Evolutionary conservation across 2,329 filamentous ascomycete genomes (phyloP).

Genomic region (Gaeumannomyces sp.): DNA sequence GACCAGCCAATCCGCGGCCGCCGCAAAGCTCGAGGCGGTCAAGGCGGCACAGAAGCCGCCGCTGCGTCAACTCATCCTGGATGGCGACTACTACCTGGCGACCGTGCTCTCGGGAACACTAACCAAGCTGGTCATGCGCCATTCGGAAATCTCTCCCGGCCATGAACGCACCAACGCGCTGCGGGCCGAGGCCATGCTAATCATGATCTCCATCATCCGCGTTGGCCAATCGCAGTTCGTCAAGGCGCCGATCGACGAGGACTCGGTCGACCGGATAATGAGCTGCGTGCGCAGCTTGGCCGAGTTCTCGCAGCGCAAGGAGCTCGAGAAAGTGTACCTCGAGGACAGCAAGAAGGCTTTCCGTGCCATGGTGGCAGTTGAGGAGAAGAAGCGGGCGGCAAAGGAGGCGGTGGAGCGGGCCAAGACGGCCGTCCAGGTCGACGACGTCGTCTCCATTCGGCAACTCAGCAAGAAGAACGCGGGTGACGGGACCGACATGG

Average conservation of each 20-base stretch:
- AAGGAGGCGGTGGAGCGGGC: slow-evolving; percentile 90
- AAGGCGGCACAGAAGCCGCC: slow-evolving; percentile 97
- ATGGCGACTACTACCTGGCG: slow-evolving; percentile 94
- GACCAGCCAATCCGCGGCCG: slow-evolving; percentile 83
- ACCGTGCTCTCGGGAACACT: slow-evolving; percentile 93
- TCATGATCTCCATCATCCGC: slow-evolving; percentile 98
- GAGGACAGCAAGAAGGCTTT: slow-evolving; percentile 95
- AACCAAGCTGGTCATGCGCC: slow-evolving; percentile 96
- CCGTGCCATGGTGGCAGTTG: slow-evolving; percentile 91
- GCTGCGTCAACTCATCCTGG: slow-evolving; percentile 86
- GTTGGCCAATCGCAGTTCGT: slow-evolving; percentile 99
- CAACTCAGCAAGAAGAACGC: slow-evolving; percentile 90
- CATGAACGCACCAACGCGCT: slow-evolving; percentile 84
- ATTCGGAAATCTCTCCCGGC: slow-evolving; percentile 87
- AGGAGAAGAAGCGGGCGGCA: slow-evolving; percentile 95
- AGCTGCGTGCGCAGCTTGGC: slow-evolving; percentile 88
- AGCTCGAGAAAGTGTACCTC: slow-evolving; percentile 86
- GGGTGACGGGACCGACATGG: slow-evolving; percentile 73
- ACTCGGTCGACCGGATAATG: slow-evolving; percentile 98
- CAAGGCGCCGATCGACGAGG: slow-evolving; percentile 94
- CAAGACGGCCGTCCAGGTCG: slow-evolving; percentile 89
- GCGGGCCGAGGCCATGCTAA: slow-evolving; percentile 95
- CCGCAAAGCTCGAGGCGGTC: slow-evolving; percentile 89
- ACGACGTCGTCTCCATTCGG: slow-evolving; percentile 88
- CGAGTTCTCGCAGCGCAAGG: slow-evolving; percentile 83